Percentiles rank a stretch among this genome's conserved stretches.
Conservation (phyloP, 768 basidiomycete genomes). For the Agaricus subrufescens region DNA sequence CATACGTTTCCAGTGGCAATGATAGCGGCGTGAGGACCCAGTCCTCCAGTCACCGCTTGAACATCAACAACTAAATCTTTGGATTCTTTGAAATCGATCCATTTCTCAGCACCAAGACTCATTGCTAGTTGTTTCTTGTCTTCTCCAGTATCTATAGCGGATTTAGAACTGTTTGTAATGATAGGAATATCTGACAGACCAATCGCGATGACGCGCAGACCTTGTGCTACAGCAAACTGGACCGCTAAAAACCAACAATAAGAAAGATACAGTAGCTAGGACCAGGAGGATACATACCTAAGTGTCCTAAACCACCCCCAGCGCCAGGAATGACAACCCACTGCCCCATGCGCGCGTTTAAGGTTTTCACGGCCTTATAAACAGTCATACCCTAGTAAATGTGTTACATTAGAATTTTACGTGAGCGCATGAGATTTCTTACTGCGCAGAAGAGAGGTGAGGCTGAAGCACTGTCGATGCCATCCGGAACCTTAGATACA, state of each 20-base stretch:
- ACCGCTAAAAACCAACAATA: constrained; percentile 36
- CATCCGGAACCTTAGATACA: constrained; percentile 78
- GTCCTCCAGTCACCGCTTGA: constrained; percentile 55
- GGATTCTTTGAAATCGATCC: constrained; percentile 73
- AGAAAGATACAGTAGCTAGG: not conserved
- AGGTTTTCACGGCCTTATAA: constrained; percentile 79
- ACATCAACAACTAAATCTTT: constrained; percentile 68
- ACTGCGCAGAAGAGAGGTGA: constrained; percentile 78
- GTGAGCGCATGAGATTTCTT: constrained; percentile 16
- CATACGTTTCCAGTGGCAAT: constrained; percentile 47
- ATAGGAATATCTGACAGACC: constrained; percentile 23
- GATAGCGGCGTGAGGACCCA: constrained; percentile 68
- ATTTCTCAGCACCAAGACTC: constrained; percentile 66
- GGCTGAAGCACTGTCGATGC: constrained; percentile 57
- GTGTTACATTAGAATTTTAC: not conserved
- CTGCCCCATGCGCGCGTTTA: constrained; percentile 58
- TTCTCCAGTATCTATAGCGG: constrained; percentile 56
- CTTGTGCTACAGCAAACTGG: constrained; percentile 76
- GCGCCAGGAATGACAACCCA: constrained; percentile 77
- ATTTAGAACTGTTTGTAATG: not conserved
- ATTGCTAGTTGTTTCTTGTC: constrained; percentile 62
- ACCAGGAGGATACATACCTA: constrained; percentile 37
- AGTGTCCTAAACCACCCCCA: constrained; percentile 79
- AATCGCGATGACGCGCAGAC: constrained; percentile 76
- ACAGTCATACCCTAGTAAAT: constrained; percentile 67